A percentile compares a stretch with the other conserved stretches of the same genome.
Conservation (phyloP, 306 rosid genomes). For the barrel medic (Medicago truncatula) region DNA sequence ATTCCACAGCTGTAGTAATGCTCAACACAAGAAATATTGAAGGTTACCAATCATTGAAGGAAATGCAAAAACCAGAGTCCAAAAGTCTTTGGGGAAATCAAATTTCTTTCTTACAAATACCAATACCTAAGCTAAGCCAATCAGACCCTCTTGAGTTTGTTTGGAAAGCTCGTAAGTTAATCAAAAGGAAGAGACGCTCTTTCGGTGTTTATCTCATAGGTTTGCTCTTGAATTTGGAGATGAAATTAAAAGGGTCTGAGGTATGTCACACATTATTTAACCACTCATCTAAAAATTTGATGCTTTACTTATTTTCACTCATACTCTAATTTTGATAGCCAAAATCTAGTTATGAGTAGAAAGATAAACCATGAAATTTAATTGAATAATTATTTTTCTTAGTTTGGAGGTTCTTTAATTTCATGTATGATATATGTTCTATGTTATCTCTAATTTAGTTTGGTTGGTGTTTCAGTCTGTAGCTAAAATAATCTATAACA, state of each 20-base stretch:
- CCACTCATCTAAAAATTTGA: not conserved
- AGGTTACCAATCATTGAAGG: conserved; percentile 56
- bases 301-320: not conserved
- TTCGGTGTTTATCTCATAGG: conserved; percentile 44
- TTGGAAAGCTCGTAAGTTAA: conserved; percentile 39
- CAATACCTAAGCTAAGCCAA: conserved; percentile 56
- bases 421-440: not conserved
- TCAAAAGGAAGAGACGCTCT: conserved; percentile 58
- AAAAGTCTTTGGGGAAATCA: conserved; percentile 63
- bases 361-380: not conserved
- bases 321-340: too few species aligned
- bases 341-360: too few species aligned
- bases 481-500: conserved; percentile 42
- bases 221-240: conserved; percentile 43
- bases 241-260: conserved; percentile 63
- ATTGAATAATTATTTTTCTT: not conserved
- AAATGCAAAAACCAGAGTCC: conserved; percentile 49
- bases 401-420: not conserved
- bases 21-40: conserved; percentile 57
- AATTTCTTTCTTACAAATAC: conserved; percentile 48
- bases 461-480: conserved; percentile 49
- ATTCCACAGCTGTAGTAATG: conserved; percentile 59
- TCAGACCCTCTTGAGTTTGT: conserved; percentile 64
- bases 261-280: conserved; percentile 23
- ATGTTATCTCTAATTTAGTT: not conserved